Evolutionary conservation across 345 rosid species (phyloP).

Genomic region (Limnanthes douglasii): DNA sequence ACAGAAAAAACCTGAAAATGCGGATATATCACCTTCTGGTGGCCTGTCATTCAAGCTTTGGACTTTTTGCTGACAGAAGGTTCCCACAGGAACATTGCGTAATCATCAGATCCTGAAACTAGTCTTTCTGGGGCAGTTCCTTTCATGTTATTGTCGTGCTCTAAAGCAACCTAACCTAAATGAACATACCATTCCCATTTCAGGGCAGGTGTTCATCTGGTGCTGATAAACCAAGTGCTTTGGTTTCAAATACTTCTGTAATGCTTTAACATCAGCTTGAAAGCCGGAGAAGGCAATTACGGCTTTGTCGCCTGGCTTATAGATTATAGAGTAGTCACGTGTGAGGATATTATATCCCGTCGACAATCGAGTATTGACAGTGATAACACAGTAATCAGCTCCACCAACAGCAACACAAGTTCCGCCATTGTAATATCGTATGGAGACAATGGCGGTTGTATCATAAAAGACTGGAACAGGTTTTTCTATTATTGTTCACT

Average conservation of each 20-base stretch:
- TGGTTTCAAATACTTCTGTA: slow-evolving; percentile 69
- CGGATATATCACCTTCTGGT: slow-evolving; percentile 47
- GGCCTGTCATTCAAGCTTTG: slow-evolving; percentile 76
- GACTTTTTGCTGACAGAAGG: slow-evolving; percentile 70
- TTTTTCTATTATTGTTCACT: too few relatives aligned
- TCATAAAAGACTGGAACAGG: too few relatives aligned
- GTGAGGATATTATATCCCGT: slow-evolving; percentile 80
- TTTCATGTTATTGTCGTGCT: slow-evolving; percentile 68
- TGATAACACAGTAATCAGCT: slow-evolving; percentile 83
- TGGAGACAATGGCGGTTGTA: too few relatives aligned
- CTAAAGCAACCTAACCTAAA: too few relatives aligned
- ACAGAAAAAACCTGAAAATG: not conserved
- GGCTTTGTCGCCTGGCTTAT: slow-evolving; percentile 63
- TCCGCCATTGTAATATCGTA: too few relatives aligned
- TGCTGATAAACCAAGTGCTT: slow-evolving; percentile 97
- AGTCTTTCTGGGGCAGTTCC: slow-evolving; percentile 77
- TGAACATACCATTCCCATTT: too few relatives aligned
- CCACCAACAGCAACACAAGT: slow-evolving; percentile 94
- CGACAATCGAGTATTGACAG: slow-evolving; percentile 96
- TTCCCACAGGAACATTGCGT: slow-evolving; percentile 94
- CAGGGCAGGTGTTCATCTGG: too few relatives aligned
- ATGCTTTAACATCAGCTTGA: slow-evolving; percentile 92
- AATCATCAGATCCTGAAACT: slow-evolving; percentile 95
- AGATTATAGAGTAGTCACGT: slow-evolving; percentile 86
- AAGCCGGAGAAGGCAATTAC: slow-evolving; percentile 92